Evolutionary conservation across 305 asterid species (phyloP), one percentile per base, ranked within the genome.

Genomic region (Plantago rigida): DNA sequence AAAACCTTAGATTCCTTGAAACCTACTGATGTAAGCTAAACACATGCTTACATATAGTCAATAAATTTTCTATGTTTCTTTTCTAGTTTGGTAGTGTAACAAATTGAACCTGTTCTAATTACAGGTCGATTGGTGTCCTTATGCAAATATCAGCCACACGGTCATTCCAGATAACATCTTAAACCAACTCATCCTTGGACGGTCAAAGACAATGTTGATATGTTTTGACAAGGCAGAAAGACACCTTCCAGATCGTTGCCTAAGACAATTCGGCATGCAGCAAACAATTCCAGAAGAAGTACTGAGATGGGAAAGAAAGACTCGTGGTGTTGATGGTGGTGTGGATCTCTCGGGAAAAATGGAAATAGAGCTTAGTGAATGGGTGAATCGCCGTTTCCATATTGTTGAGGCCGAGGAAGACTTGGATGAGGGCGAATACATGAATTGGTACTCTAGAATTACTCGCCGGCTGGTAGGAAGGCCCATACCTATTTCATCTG

Each of bases 261-360:
- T 91, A 56, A 82, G 95, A 69, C 98, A 87, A 66, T 91, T 87
- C 62, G 94, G 94, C 66, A 81, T 87, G 94, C 91, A 66, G 51
- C 98, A 87, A 69, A 79, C 85, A 8, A 69, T 91, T 47, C 95
- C 95, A 0, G 81, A 82, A 71, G 92, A 80, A 71, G 96, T 91
- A 69, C 82, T 77, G 59, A 74, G 77, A 65, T 91, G 98, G 98
- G 96, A 91, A 71, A 86, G 98, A 77, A 91, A 83, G 79, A 87
- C 84, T 15, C 98, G 95, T 68, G 98, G 96, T 49, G 98, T 87
- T 46, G 98, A 91, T 70, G 92, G 94, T 45, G 98, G 96, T 44
- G 84, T 91, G 15, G 87, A 91, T 67, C 87, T 87, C 41, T 76
- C 94, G 9, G 81, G 75, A 34, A 91, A 86, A 77, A 87, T 91